Base-by-base conservation (phyloP, 75 land plant genomes). In the Chamaecyparis obtusa region DNA sequence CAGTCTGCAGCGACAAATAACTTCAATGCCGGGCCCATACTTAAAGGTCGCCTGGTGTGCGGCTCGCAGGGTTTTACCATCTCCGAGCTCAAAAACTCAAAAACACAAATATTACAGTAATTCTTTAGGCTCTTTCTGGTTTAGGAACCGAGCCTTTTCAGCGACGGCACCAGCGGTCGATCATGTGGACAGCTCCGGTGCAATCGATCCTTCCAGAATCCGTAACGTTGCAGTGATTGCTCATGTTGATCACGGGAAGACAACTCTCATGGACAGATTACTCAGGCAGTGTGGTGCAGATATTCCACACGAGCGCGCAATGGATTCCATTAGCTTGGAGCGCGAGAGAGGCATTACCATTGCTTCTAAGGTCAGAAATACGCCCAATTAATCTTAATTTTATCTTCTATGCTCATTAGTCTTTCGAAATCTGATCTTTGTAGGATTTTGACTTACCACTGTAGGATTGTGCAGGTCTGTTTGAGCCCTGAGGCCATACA, bases 281-380 rank as follows among this genome's bases (percentile, higher is more conserved):
- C 94, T 98, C 43, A 89, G 96, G 35, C 97, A 97, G 91, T 98
- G 99, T 88, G 99, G 99, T 41, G 97, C 99, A 51, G 90, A 93
- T 35, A 90, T 98, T 57, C 96, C 97, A 9, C 99, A 94, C 83
- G 99, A 98, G 86, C 97, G 99, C 5, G 97, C 99, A 80, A 85
- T 98, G 89, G 99, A 98, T 85, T 98, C 99, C 88, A 98, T 95
- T 89, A 88, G 90, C 79, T 93, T 98, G 86, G 99, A 98, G 93
- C 97, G 99, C 39, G 99, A 98, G 91, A 94, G 99, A 11, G 99
- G 99, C 36, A 98, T 98, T 90, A 98, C 99, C 60, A 98, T 98
- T 60, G 93, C 99, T 74, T 98, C 99, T 76, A 98, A 98, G 95
- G 99, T 91, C 44, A 55, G 89, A 27, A 24, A 35, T 37, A 27